Evolutionary conservation across 192 early-diverging fungal genomes (phyloP).

Genomic region (Backusella circina): DNA sequence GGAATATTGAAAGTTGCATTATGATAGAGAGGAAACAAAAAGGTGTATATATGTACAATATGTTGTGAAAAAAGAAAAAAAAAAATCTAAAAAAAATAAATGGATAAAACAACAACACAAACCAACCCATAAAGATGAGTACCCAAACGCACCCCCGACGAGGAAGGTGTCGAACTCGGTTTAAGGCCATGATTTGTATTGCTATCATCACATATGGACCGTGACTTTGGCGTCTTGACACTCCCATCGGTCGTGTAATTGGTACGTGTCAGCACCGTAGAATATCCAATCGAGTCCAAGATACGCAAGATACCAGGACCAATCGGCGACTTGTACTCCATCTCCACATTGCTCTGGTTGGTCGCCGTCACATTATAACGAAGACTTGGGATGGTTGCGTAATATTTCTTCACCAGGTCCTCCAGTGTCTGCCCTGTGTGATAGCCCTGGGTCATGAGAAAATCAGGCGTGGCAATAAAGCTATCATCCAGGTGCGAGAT

Average conservation of each 20-base stretch:
- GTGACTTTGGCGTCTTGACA: constrained; percentile 1
- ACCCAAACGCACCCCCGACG: background rate
- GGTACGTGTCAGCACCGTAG: constrained; percentile 18
- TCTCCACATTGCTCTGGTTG: background rate
- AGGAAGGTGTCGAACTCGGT: background rate
- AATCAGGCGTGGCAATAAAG: constrained; percentile 26
- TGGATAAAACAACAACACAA: background rate
- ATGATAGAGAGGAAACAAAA: no score
- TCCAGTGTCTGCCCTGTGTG: constrained; percentile 21
- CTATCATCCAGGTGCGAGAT: constrained; percentile 32
- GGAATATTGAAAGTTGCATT: no score
- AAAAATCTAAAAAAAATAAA: background rate
- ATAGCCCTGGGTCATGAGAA: constrained; percentile 23
- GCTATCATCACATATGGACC: constrained; percentile 20
- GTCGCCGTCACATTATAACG: constrained; percentile 10
- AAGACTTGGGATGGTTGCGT: constrained; percentile 5
- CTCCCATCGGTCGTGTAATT: constrained; percentile 17
- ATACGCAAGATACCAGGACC: constrained; percentile 35
- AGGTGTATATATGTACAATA: background rate
- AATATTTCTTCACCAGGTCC: constrained; percentile 7
- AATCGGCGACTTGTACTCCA: constrained; percentile 24
- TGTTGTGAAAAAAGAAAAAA: background rate
- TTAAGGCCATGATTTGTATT: constrained; percentile 7
- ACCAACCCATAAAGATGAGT: background rate
- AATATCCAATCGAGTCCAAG: constrained; percentile 34